Evolutionary conservation across 495 filamentous ascomycete genomes (phyloP), one percentile per base, ranked within the genome.

Genomic region (Aspergillus saccharolyticus): DNA sequence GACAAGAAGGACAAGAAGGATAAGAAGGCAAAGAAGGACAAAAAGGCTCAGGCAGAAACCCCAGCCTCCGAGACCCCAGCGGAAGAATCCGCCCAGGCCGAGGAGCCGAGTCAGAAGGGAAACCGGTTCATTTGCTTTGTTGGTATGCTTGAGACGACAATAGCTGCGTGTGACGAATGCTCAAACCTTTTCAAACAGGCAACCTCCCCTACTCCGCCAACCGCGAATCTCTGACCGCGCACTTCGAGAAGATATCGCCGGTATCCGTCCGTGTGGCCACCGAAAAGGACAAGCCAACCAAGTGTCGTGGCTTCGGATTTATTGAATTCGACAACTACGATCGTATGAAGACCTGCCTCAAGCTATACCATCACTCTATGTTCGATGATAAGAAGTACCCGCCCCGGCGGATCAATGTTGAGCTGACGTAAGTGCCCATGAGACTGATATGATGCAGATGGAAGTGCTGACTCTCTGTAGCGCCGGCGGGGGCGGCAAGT

Each of bases 201-300:
- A 97, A 97, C 79, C 88, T 97, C 10, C 94, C 94, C 49, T 97
- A 81, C 82, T 83, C 79, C 47, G 88, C 90, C 44, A 96, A 87
- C 15, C 76, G 74, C 43, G 81, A 82, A 17, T 72, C 83, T 15
- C 71, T 97, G 25, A 71, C 67, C 21, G 76, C 79, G 56, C 92
- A 98, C 74, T 97, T 98, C 65, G 78, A 83, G 24, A 80, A 86
- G 54, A 81, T 96, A 53, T 70, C 82, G 15, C 91, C 94, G 2
- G 80, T 76, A 17, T 81, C 80, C 12, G 79, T 97, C 52, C 89
- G 94, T 1, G 83, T 90, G 25, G 82, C 88, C 22, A 91, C 88
- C 16, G 75, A 90, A 65, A 87, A 86, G 62, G 78, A 82, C 44
- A 79, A 86, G 52, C 80, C 85, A 16, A 73, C 69, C 24, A 88